A percentile compares a stretch with the other conserved stretches of the same genome.
phyloP scores from a whole-genome alignment of 2,329 filamentous ascomycete genomes.

The Pseudogymnoascus sp. region DNA sequence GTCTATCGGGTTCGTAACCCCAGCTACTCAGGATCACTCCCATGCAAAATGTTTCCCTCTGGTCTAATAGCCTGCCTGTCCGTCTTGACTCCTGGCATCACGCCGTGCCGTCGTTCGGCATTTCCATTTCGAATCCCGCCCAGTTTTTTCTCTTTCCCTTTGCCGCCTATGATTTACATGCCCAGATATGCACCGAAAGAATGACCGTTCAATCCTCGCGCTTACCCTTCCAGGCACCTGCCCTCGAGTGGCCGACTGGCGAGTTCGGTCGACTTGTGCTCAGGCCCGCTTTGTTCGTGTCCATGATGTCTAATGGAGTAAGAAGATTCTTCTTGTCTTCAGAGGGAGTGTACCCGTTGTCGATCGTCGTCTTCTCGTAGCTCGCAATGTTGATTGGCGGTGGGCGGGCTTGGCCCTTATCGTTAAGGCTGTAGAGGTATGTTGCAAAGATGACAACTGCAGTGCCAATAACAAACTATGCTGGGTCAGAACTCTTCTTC shows the following conservation, averaged over 20 bases:
- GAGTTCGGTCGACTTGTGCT: constrained; percentile 47
- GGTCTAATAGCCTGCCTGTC: background rate
- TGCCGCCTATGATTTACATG: background rate
- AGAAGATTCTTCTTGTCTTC: constrained; percentile 8
- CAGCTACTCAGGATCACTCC: background rate
- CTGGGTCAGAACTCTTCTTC: background rate
- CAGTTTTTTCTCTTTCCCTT: background rate
- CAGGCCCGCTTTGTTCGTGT: constrained; percentile 37
- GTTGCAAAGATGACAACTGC: constrained; percentile 71
- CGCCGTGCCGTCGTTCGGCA: background rate
- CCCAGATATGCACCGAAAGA: background rate
- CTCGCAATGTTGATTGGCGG: constrained; percentile 60
- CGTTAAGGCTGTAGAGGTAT: constrained; percentile 71
- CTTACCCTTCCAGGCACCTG: constrained; percentile 21
- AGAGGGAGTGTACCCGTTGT: constrained; percentile 27
- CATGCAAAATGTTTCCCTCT: background rate
- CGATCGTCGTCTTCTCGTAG: constrained; percentile 59
- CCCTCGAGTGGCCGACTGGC: constrained; percentile 37
- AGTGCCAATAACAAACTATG: constrained; percentile 75
- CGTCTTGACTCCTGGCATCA: background rate
- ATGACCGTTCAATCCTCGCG: background rate
- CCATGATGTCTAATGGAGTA: constrained; percentile 21
- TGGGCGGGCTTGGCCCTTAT: constrained; percentile 52
- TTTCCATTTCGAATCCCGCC: background rate
- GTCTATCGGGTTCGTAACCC: background rate